Conservation (phyloP, 2,329 filamentous ascomycete genomes). For the Botrytis pseudocinerea region DNA sequence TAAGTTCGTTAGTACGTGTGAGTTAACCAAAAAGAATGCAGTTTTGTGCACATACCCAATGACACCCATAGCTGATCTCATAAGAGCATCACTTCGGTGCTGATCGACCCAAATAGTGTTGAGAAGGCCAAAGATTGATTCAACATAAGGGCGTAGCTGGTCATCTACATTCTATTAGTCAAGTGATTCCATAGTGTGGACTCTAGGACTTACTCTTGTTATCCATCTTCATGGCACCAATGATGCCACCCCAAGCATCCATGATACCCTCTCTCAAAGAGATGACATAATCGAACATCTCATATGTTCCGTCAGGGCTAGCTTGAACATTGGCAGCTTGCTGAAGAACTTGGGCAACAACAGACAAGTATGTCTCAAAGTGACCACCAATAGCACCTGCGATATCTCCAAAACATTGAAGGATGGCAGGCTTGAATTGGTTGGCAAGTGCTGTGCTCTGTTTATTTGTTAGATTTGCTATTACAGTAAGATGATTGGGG, state of each 20-base stretch:
- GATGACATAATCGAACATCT: slow-evolving; percentile 96
- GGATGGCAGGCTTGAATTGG: slow-evolving; percentile 96
- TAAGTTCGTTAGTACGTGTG: slow-evolving; percentile 43
- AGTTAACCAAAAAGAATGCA: background rate
- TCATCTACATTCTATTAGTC: slow-evolving; percentile 54
- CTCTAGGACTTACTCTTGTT: slow-evolving; percentile 62
- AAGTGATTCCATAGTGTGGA: background rate
- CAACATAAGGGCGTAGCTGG: slow-evolving; percentile 73
- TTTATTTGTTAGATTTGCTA: slow-evolving; percentile 18
- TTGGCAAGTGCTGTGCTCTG: slow-evolving; percentile 85
- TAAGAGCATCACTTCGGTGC: slow-evolving; percentile 87
- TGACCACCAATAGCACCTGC: slow-evolving; percentile 88
- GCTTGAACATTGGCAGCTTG: slow-evolving; percentile 85
- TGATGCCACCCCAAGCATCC: slow-evolving; percentile 97
- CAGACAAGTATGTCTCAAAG: slow-evolving; percentile 89
- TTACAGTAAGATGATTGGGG: background rate
- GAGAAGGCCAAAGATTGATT: slow-evolving; percentile 84
- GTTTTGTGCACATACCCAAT: slow-evolving; percentile 69
- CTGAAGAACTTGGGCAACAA: slow-evolving; percentile 91
- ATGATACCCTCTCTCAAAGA: slow-evolving; percentile 96
- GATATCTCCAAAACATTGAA: slow-evolving; percentile 98
- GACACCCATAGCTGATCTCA: slow-evolving; percentile 95
- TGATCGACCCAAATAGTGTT: slow-evolving; percentile 76
- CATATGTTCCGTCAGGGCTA: slow-evolving; percentile 77
- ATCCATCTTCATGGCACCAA: slow-evolving; percentile 87